These are phyloP conservation scores for Talaromyces funiculosus DNA, from an alignment of 2,329 filamentous ascomycete genomes.

Conservation along the genomic window DNA sequence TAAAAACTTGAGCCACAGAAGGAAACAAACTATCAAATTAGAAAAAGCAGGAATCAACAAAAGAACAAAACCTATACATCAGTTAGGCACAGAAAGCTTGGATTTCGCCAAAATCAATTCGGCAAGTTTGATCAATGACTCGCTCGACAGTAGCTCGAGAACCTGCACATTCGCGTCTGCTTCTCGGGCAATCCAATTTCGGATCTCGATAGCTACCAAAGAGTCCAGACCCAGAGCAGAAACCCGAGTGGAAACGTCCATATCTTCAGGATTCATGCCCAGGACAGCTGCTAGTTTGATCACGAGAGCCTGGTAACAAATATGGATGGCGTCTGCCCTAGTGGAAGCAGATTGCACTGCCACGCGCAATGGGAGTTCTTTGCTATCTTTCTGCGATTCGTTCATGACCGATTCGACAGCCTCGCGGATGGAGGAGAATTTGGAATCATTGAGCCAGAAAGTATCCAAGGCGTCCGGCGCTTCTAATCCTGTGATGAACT, in stretches of 20 bases:
- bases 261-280: background rate
- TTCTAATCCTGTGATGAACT: slow-evolving; percentile 53
- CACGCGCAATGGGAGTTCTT: background rate
- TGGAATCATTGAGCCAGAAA: slow-evolving; percentile 7
- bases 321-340: slow-evolving; percentile 1
- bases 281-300: slow-evolving; percentile 4
- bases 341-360: background rate
- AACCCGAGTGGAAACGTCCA: slow-evolving; percentile 5
- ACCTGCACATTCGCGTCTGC: slow-evolving; percentile 43
- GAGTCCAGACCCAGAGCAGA: slow-evolving; percentile 24
- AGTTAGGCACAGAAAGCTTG: background rate
- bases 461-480: background rate
- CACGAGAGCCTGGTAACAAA: slow-evolving; percentile 1
- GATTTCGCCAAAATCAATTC: slow-evolving; percentile 9
- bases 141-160: slow-evolving; percentile 21
- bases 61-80: background rate
- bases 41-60: background rate
- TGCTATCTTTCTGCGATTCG: slow-evolving; percentile 14
- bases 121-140: slow-evolving; percentile 2
- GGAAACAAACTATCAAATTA: background rate
- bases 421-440: slow-evolving; percentile 16
- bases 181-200: slow-evolving; percentile 34
- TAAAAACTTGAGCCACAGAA: background rate
- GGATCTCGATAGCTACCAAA: slow-evolving; percentile 27
- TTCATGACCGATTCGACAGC: slow-evolving; percentile 25